phyloP scores from a whole-genome alignment of 139 green algal species.

The Volvox reticuliferus region DNA sequence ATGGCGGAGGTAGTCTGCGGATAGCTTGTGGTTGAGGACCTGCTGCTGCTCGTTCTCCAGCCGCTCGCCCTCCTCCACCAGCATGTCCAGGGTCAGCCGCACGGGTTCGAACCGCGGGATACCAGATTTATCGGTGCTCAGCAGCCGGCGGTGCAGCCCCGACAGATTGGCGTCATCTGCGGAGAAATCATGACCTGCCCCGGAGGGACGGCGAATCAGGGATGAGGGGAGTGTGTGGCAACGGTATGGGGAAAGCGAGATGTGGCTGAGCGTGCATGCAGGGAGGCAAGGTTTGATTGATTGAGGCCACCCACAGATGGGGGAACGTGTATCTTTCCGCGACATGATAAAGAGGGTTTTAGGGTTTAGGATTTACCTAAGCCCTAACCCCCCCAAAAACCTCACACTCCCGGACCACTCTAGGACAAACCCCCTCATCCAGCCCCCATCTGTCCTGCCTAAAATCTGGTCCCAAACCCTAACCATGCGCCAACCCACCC shows the following conservation, averaged over 20 bases:
- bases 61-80: slow-evolving; percentile 69
- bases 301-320: no score
- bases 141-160: slow-evolving; percentile 53
- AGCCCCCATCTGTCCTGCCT: no score
- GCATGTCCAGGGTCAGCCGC: slow-evolving; percentile 64
- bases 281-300: no score
- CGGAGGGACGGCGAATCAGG: not conserved
- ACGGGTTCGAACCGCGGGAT: slow-evolving; percentile 77
- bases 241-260: no score
- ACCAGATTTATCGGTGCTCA: slow-evolving; percentile 34
- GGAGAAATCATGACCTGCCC: slow-evolving; percentile 47
- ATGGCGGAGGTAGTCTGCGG: slow-evolving; percentile 75
- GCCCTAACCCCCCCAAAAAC: no score
- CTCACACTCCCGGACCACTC: no score
- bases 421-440: no score
- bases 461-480: not conserved
- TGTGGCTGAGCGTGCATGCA: no score
- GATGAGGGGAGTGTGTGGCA: not conserved
- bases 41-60: slow-evolving; percentile 68
- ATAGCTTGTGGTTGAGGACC: slow-evolving; percentile 65
- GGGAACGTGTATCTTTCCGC: no score
- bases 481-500: not conserved
- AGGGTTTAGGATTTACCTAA: no score
- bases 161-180: slow-evolving; percentile 61
- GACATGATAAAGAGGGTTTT: no score